Evolutionary conservation across 192 early-diverging fungal species (phyloP).

Genomic region (Jimgerdemannia flammicorona): DNA sequence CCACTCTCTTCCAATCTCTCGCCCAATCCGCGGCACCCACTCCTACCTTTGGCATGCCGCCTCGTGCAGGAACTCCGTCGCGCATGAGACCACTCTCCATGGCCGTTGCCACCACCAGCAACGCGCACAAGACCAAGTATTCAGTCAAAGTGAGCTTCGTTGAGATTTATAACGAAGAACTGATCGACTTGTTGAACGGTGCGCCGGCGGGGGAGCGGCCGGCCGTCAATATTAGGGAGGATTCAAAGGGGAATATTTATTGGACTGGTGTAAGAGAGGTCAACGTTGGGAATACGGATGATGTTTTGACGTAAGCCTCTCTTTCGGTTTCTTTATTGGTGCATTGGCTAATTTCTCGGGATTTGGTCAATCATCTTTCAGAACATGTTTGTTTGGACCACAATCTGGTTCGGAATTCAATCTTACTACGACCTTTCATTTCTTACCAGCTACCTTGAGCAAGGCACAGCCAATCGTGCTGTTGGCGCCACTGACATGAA

Average conservation of each 20-base stretch:
- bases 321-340: too few relatives aligned
- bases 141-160: slow-evolving; percentile 81
- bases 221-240: slow-evolving; percentile 74
- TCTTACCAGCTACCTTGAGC: slow-evolving; percentile 44
- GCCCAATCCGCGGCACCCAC: slow-evolving; percentile 5
- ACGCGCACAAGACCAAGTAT: slow-evolving; percentile 15
- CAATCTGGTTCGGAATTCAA: too few relatives aligned
- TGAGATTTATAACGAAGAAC: slow-evolving; percentile 96
- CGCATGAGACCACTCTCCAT: not conserved
- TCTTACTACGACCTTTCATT: not conserved
- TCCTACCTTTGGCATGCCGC: not conserved
- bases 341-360: too few relatives aligned
- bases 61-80: slow-evolving; percentile 3
- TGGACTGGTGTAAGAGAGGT: slow-evolving; percentile 84
- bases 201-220: slow-evolving; percentile 49
- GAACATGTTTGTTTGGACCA: too few relatives aligned
- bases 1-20: slow-evolving; percentile 48
- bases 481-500: slow-evolving; percentile 99
- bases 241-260: slow-evolving; percentile 83
- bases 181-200: slow-evolving; percentile 84
- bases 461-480: slow-evolving; percentile 75
- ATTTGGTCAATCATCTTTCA: too few relatives aligned
- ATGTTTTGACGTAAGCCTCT: slow-evolving; percentile 61
- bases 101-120: not conserved
- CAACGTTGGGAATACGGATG: slow-evolving; percentile 62